Base-by-base conservation (phyloP, 108 stramenopile species). In the Nannochloropsis gaditana region DNA sequence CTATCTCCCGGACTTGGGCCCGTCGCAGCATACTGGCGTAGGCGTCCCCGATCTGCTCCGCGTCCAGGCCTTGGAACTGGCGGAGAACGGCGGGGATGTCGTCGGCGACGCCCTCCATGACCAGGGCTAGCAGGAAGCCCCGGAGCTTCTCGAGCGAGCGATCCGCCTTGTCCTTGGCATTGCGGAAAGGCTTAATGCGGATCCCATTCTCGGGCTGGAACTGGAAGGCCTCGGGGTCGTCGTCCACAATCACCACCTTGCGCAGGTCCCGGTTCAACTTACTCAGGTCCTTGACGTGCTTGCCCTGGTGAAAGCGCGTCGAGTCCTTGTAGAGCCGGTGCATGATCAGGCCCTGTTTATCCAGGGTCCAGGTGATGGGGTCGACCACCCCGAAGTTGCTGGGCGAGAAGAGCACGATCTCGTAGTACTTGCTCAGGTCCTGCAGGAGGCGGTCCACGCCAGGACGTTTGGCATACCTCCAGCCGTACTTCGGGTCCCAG, bases 391-490 rank as follows among this genome's bases (percentile, higher is more conserved):
- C 59, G 6, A 73, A 73, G n/a, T 73, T 73, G 59, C 94, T 94
- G 45, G 93, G 92, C 19, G 59, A 73, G 86, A 95, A 97, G 80
- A 98, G 88, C 6, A 97, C 97, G 84, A 98, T 96, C 88, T 98
- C 97, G 88, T 98, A 98, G 88, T 96, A 95, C 88, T 95, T 95
- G 80, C 94, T 92, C 91, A 98, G 92, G 15, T 93, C 93, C 19
- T 92, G 85, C 43, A 98, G 90, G 85, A 98, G 96, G 85, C 95
- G 94, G 84, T 98, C 97, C 21, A 96, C 95, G 31, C 97, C 97
- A 5, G 97, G 97, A 21, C 97, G 94, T 87, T 97, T 97, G 82
- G 96, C 97, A 79, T 94, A 93, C 15, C 97, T 92, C 96, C 96
- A 98, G 86, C 97, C 97, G 86, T 94, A 94, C 79, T 94, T 94